Base-by-base conservation (phyloP, 495 filamentous ascomycete species). In the Penicillium turbatum region DNA sequence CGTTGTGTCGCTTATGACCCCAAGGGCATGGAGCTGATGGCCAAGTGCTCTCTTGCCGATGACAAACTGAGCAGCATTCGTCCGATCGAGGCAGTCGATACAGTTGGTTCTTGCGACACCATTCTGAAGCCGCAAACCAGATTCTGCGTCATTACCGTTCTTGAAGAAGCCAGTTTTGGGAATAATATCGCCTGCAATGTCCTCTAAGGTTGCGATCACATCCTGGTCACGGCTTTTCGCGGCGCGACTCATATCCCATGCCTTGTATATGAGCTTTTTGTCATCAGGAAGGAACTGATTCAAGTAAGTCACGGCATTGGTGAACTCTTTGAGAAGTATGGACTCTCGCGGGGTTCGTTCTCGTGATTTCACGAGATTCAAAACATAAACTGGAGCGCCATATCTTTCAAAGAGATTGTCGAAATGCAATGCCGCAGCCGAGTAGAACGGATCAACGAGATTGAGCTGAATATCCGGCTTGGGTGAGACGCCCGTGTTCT, bases 241-340 rank as follows among this genome's bases (percentile, higher is more conserved):
- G 26, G 95, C 95, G 55, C 92, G 82, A 54, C 91, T 95, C 93
- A 98, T 98, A 66, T 98, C 93, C 86, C 92, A 98, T 11, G 93
- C 90, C 49, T 90, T 87, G 68, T 98, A 90, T 6, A 89, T 82
- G 55, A 97, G 92, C 70, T 89, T 91, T 52, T 88, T 89, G 38
- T 85, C 84, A 8, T 71, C 67, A 0, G 95, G 95, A 5, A 98
- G 78, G 55, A 95, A 97, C 63, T 97, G 93, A 59, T 97, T 98
- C 37, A 98, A 83, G 62, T 97, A 98, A 38, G 84, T 79, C 47
- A 97, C 86, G 13, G 91, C 90, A 57, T 89, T 85, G 4, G 88
- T 88, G 66, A 88, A 98, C 67, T 97, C 95, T 17, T 82, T 75
- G 1, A 97, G 77, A 13, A 98, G 74, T 62, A 96, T 93, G 15